These are phyloP conservation scores for Pharus latifolius DNA, from an alignment of 176 grass and related monocot species.

Conservation along the genomic window DNA sequence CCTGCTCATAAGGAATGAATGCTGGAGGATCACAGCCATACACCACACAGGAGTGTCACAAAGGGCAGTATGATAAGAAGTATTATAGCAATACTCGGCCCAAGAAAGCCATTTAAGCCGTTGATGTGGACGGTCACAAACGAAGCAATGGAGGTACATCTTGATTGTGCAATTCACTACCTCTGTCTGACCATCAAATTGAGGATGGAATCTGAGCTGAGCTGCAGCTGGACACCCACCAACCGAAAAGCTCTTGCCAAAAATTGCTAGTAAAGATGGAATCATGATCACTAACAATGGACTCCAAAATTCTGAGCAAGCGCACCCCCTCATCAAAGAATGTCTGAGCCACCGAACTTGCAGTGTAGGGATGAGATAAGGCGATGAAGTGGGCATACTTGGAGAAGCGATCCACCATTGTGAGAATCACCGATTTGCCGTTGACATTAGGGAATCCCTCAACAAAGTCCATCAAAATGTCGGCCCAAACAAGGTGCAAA, in stretches of 20 bases:
- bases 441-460: too few species aligned
- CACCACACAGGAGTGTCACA: not conserved
- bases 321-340: not conserved
- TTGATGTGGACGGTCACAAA: not conserved
- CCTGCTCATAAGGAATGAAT: rapidly evolving
- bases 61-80: not conserved
- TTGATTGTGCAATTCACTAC: not conserved
- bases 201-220: not conserved
- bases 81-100: not conserved
- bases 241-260: not conserved
- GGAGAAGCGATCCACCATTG: too few species aligned
- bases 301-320: not conserved
- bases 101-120: not conserved
- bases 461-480: too few species aligned
- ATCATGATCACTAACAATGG: not conserved
- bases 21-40: not conserved
- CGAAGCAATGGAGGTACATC: not conserved
- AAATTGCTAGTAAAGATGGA: not conserved
- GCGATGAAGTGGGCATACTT: too few species aligned
- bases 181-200: not conserved
- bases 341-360: rapidly evolving
- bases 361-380: too few species aligned
- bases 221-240: not conserved
- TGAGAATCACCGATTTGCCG: too few species aligned
- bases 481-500: too few species aligned